Conservation (phyloP, 2,329 filamentous ascomycete species). For the Exophiala sp. region DNA sequence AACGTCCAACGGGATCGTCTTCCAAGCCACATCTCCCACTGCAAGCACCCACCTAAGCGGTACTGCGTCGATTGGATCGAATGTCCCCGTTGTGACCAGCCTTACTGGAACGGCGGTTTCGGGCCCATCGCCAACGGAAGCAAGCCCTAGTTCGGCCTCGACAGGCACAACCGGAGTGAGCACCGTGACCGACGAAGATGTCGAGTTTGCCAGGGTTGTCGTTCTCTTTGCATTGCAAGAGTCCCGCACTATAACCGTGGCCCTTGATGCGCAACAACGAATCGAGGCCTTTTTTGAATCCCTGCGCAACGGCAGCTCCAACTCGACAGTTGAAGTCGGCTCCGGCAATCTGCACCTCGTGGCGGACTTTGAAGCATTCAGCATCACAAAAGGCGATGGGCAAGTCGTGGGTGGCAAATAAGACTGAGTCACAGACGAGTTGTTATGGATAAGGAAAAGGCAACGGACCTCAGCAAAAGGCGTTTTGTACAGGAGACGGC, state of each 20-base stretch:
- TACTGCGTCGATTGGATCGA: slow-evolving; percentile 8
- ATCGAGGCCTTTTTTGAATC: slow-evolving; percentile 31
- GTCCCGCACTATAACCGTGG: slow-evolving; percentile 31
- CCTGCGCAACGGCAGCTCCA: slow-evolving; percentile 28
- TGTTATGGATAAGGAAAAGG: not conserved
- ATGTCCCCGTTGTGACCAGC: slow-evolving; percentile 11
- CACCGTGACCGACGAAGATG: slow-evolving; percentile 17
- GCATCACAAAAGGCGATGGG: slow-evolving; percentile 33
- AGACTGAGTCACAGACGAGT: not conserved
- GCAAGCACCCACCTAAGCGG: slow-evolving; percentile 5
- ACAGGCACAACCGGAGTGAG: slow-evolving; percentile 12
- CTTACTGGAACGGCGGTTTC: slow-evolving; percentile 25
- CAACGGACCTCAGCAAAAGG: not conserved
- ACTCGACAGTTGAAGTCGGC: slow-evolving; percentile 28
- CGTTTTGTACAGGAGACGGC: not conserved
- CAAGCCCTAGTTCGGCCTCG: slow-evolving; percentile 19
- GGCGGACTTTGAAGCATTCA: slow-evolving; percentile 35
- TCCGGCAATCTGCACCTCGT: slow-evolving; percentile 31
- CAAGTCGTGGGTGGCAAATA: slow-evolving; percentile 30
- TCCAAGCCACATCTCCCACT: slow-evolving; percentile 28
- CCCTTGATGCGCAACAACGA: slow-evolving; percentile 24
- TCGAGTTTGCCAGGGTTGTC: slow-evolving; percentile 23
- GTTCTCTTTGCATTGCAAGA: slow-evolving; percentile 30
- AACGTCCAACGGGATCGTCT: slow-evolving; percentile 37
- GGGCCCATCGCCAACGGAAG: slow-evolving; percentile 25